phyloP scores from a whole-genome alignment of 805 yeast genomes.

The Myxozyma sirexii region DNA sequence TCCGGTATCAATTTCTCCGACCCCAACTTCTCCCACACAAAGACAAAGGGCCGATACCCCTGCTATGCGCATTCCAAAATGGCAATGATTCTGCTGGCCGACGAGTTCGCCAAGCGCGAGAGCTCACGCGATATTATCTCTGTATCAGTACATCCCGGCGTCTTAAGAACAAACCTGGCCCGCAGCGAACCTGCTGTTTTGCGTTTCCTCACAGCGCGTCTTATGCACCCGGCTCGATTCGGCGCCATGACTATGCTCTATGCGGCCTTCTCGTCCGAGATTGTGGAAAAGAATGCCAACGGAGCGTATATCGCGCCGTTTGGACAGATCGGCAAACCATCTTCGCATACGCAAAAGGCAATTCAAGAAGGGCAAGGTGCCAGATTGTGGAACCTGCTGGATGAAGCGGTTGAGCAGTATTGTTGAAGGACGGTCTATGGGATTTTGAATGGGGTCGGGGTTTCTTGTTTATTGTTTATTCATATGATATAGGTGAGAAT shows the following conservation, averaged over 20 bases:
- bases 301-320: background rate
- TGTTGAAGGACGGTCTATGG: too few species aligned
- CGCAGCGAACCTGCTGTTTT: background rate
- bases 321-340: background rate
- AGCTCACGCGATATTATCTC: background rate
- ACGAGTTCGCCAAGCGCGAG: conserved; percentile 13
- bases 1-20: conserved; percentile 45
- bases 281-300: conserved; percentile 39
- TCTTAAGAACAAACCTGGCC: conserved; percentile 4
- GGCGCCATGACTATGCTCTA: conserved; percentile 51
- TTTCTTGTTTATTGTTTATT: too few species aligned
- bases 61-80: conserved; percentile 51
- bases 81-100: conserved; percentile 37
- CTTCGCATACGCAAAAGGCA: conserved; percentile 30
- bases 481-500: too few species aligned
- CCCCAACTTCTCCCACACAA: conserved; percentile 37
- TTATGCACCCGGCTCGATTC: conserved; percentile 32
- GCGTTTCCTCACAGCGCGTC: background rate
- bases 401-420: background rate
- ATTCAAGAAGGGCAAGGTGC: background rate
- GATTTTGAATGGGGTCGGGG: too few species aligned
- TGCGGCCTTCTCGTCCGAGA: conserved; percentile 47
- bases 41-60: conserved; percentile 8
- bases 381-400: background rate
- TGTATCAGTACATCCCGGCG: conserved; percentile 18